Percentiles rank a stretch among this genome's conserved stretches.
These are phyloP conservation scores for Aureobasidium lini DNA, from an alignment of 2,329 filamentous ascomycete species.

Conservation along the genomic window DNA sequence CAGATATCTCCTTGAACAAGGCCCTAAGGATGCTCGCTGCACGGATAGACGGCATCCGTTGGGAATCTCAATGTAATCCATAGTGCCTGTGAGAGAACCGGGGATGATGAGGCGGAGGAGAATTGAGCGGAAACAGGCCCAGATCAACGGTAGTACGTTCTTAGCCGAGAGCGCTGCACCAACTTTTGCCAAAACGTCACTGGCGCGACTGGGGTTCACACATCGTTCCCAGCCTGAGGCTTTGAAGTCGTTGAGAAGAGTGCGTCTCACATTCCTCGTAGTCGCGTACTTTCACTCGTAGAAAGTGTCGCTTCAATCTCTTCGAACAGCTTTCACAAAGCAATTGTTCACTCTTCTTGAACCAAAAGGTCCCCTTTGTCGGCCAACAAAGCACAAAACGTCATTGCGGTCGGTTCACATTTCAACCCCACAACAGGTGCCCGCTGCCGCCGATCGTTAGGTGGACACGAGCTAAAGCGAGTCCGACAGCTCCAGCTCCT, in stretches of 20 bases:
- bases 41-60: not conserved
- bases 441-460: too few relatives aligned
- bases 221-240: conserved; percentile 1
- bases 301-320: not conserved
- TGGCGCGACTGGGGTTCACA: not conserved
- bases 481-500: too few relatives aligned
- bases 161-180: conserved; percentile 6
- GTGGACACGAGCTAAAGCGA: too few relatives aligned
- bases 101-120: not conserved
- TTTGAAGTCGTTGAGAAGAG: conserved; percentile 1
- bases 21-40: not conserved
- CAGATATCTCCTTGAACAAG: too few relatives aligned
- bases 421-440: too few relatives aligned
- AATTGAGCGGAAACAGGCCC: not conserved
- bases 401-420: too few relatives aligned
- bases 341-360: too few relatives aligned
- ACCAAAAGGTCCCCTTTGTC: too few relatives aligned
- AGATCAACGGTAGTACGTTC: not conserved
- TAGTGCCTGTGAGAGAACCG: not conserved
- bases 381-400: too few relatives aligned
- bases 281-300: not conserved
- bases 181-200: conserved; percentile 9
- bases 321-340: not conserved
- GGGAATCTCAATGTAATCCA: not conserved
- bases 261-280: not conserved